Base-by-base conservation (phyloP, 108 stramenopile species). In the Mayamaea pseudoterrestris region DNA sequence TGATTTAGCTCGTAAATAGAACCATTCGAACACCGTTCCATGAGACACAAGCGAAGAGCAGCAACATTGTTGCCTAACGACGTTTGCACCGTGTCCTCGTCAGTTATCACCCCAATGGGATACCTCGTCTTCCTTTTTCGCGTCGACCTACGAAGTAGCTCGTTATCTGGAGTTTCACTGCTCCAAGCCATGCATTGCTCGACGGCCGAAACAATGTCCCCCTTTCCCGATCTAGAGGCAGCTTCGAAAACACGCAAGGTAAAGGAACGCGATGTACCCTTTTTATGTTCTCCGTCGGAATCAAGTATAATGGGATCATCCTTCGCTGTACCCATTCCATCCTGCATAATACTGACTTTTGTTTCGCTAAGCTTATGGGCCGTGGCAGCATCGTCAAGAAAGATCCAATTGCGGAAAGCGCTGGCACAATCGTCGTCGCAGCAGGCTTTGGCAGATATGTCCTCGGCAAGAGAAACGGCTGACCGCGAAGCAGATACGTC, bases 31-130 rank as follows among this genome's bases (percentile, higher is more conserved):
- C 60, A 67, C 6, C 29, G 35, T 46, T 73, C 65, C n/a, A 45
- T 56, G 16, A 73, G 35, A 5, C 53, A 48, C n/a, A 73, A 54
- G 11, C 61, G 48, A 30, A 73, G 44, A 5, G 72, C 65, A 11
- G 72, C 72, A 17, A 73, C 20, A 45, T 73, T 73, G 27, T 58
- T 40, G 21, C 51, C 27, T 36, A 63, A 18, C 13, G 45, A 32
- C 18, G 67, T 45, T 17, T 57, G 20, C 13, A 63, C 30, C 6
- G 28, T 27, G 3, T 47, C 28, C 60, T 73, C 66, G n/a, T 35
- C 36, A 5, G 57, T n/a, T 8, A 73, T 37, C 9, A 34, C 29
- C 17, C 66, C 72, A 42, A 52, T 26, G 13, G 72, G 72, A 51
- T 55, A 63, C 25, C 27, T 26, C 21, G 57, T 20, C 30, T 73